Evolutionary conservation across 495 filamentous ascomycete species (phyloP), one percentile per base, ranked within the genome.

Genomic region (Aspergillus cavernicola): DNA sequence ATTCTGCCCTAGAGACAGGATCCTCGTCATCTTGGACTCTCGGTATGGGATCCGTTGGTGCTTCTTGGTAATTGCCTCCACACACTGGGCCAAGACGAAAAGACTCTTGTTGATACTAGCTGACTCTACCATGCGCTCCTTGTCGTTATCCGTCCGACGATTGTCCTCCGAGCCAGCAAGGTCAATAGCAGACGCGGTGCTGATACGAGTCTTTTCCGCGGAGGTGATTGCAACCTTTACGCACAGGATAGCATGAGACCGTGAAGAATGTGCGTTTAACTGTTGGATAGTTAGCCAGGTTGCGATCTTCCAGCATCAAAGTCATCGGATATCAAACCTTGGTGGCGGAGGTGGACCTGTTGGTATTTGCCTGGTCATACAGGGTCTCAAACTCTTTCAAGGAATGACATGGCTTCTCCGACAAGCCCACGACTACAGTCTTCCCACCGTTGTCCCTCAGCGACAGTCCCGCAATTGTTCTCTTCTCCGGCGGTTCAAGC

Each of bases 71-170:
- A 98, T 98, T 12, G 93, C 93, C 69, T 98, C 93, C 38, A 97
- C 90, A 61, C 93, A 98, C 65, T 97, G 91, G 19, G 90, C 90
- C 24, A 98, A 74, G 26, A 96, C 91, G 60, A 98, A 98, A 10
- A 98, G 77, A 56, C 86, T 92, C 73, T 97, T 98, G 77, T 98
- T 98, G 75, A 98, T 98, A 64, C 90, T 95, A 2, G 92, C 90
- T n/a, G 90, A 96, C 67, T 98, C 93, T 2, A 95, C 80, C 75
- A 98, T 80, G 12, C 93, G 77, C 63, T 96, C 90, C 69, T 93
- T 95, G 55, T 86, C 89, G 70, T 98, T 98, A 29, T 95, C 91
- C 0, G 93, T 98, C 29, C 93, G 72, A 20, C 93, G 78, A 66
- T 98, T 98, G 65, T 98, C 93, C 68, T 98, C 93, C 11, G 90